Percentiles rank a stretch among this genome's conserved stretches.
phyloP scores from a whole-genome alignment of 139 green algal genomes.

The Chlorella sorokiniana region DNA sequence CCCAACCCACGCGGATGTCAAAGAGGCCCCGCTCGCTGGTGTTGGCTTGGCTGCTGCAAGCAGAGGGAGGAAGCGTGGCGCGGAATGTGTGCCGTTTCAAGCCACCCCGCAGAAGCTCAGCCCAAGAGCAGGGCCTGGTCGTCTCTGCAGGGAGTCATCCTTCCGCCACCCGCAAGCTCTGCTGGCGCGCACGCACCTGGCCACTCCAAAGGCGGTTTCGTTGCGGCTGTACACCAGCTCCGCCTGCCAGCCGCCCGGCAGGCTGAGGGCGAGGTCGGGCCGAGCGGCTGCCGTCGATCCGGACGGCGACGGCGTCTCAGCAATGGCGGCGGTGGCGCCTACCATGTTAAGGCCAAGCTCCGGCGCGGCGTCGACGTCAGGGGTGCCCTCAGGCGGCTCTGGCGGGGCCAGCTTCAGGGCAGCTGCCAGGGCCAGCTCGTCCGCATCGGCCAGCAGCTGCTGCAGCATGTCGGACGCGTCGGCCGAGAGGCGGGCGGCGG shows the following conservation, averaged over 20 bases:
- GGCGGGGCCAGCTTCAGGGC: too few species aligned
- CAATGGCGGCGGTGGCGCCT: not conserved
- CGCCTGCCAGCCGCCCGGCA: not conserved
- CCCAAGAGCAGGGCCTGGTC: too few species aligned
- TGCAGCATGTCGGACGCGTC: too few species aligned
- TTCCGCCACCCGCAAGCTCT: too few species aligned
- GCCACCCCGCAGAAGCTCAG: too few species aligned
- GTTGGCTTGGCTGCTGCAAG: not conserved
- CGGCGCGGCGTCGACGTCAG: too few species aligned
- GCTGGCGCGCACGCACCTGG: not conserved
- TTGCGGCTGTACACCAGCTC: not conserved
- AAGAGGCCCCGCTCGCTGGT: not conserved
- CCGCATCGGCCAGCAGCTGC: too few species aligned
- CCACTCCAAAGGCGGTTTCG: not conserved
- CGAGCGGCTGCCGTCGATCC: not conserved
- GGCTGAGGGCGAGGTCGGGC: not conserved
- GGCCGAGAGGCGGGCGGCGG: too few species aligned
- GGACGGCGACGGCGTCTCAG: not conserved
- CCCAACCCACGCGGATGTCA: constrained; percentile 6
- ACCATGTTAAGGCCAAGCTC: too few species aligned
- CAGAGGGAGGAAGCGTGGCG: not conserved
- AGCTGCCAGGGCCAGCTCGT: too few species aligned
- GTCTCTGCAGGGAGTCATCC: too few species aligned
- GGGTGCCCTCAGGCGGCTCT: too few species aligned
- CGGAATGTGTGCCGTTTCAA: not conserved